A percentile compares a stretch with the other conserved stretches of the same genome.
Conservation (phyloP, 805 yeast species). For the Yarrowia osloensis region DNA sequence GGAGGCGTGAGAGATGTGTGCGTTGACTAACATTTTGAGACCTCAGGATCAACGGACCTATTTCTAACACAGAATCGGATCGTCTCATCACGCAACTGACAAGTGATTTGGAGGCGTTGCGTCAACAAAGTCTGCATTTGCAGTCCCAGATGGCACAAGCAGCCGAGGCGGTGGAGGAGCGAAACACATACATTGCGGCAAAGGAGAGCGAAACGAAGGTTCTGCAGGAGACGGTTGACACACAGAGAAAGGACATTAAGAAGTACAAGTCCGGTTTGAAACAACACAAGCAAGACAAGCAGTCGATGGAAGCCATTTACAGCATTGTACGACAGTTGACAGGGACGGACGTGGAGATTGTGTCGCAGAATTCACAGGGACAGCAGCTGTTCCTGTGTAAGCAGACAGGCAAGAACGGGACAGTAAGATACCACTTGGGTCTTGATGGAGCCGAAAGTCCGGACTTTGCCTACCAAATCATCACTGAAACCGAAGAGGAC, state of each 20-base stretch:
- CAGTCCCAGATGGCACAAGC: background rate
- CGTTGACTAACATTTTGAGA: too few relatives aligned
- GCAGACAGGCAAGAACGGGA: slow-evolving; percentile 20
- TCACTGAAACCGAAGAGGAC: background rate
- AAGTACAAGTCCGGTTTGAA: slow-evolving; percentile 8
- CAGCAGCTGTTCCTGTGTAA: slow-evolving; percentile 15
- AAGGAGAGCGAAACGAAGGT: background rate
- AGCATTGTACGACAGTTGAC: slow-evolving; percentile 1
- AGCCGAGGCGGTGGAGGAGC: background rate
- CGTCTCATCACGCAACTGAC: background rate
- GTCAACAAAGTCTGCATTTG: background rate
- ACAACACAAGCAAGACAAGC: background rate
- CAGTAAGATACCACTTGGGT: background rate
- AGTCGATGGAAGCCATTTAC: slow-evolving; percentile 1
- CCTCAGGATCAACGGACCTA: too few relatives aligned
- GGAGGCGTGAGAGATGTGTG: too few relatives aligned
- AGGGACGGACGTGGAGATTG: slow-evolving; percentile 9
- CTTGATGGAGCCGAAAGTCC: background rate
- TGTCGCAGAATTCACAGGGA: slow-evolving; percentile 1
- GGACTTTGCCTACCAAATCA: slow-evolving; percentile 7
- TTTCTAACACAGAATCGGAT: slow-evolving; percentile 15
- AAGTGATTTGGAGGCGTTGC: background rate
- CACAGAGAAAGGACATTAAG: slow-evolving; percentile 5
- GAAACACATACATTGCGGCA: background rate
- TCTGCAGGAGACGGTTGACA: background rate